Base-by-base conservation (phyloP, 2,329 filamentous ascomycete genomes). In the Remersonia thermophila region DNA sequence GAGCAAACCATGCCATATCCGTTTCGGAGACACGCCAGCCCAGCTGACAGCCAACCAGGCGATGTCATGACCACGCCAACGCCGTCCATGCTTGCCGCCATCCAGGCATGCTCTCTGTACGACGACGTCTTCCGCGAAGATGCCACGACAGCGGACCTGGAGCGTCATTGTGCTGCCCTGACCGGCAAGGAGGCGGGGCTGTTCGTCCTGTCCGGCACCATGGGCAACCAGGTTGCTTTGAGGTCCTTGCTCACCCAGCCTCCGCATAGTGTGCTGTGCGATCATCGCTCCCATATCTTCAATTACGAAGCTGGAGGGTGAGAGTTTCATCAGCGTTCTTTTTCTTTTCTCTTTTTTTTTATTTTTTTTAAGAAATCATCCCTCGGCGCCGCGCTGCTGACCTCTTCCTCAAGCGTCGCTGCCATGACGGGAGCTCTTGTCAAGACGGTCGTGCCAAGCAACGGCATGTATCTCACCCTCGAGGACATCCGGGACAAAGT, bases 151-250 rank as follows among this genome's bases (percentile, higher is more conserved):
- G 76, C 71, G 34, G 67, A 72, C 16, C 73, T 96, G 28, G 83
- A 95, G 56, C 60, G 68, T 31, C 78, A 82, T 55, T 69, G 93
- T 30, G 83, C 85, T 13, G 54, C 69, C 23, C 68, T 93, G 3
- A 73, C 83, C 1, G 75, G 75, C 47, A 86, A 93, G 49, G 79
- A 86, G 50, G 76, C 75, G 7, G 81, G 73, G 0, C 66, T 95
- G 4, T 77, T 94, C 36, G 83, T 94, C 37, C 67, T 93, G 40
- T 91, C 83, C 0, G 89, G 89, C 3, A 94, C 87, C 4, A 94
- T 94, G 86, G 86, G 85, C 28, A 95, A 95, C 60, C 86, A 94
- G 56, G 66, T 95, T 13, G 79, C 81, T 0, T 68, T 94, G 29
- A 76, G 87, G 27, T 71, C 82, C 2, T 80, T 91, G 40, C 68